Base-by-base conservation (phyloP, 192 early-diverging fungal genomes). In the Piromyces finnis region DNA sequence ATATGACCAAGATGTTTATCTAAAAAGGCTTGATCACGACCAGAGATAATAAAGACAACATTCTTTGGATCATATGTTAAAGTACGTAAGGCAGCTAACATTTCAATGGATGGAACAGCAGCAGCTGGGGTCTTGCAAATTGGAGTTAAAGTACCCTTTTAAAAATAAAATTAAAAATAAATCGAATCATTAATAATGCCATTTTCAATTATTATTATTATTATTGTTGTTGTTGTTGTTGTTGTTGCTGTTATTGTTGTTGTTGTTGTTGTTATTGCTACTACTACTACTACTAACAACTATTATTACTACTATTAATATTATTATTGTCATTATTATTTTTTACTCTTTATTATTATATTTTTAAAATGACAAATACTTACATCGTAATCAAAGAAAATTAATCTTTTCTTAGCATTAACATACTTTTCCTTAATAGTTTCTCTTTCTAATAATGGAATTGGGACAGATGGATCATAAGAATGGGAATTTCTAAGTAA, bases 311-410 rank as follows among this genome's bases (percentile, higher is more conserved):
- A n/a, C 3, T 35, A 35, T 35, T 35, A 35, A 35, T 35, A 35
- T 35, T 35, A 35, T 7, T 35, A 35, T 35, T n/a, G n/a, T n/a
- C n/a, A n/a, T n/a, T n/a, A n/a, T n/a, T n/a, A n/a, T n/a, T n/a
- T n/a, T n/a, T n/a, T n/a, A n/a, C n/a, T n/a, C n/a, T n/a, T n/a
- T n/a, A 35, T 35, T 7, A 35, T 35, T 7, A 35, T 35, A 35
- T 7, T 35, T 7, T 7, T 35, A 35, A 35, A 7, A 35, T 7
- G 3, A 35, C 3, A 7, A 35, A 35, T 7, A 35, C 12, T 35
- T 35, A 35, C 32, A 82, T 98, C 97, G 84, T 98, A 98, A 82
- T 98, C 96, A 84, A 99, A 94, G 85, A 97, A 90, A 30, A 99
- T 84, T 22, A 99, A 86, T 27, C 97, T 90, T 82, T 90, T 93